Evolutionary conservation across 1,139 yeast genomes (phyloP), one percentile per base, ranked within the genome.

Genomic region (Nakaseomyces delphensis): DNA sequence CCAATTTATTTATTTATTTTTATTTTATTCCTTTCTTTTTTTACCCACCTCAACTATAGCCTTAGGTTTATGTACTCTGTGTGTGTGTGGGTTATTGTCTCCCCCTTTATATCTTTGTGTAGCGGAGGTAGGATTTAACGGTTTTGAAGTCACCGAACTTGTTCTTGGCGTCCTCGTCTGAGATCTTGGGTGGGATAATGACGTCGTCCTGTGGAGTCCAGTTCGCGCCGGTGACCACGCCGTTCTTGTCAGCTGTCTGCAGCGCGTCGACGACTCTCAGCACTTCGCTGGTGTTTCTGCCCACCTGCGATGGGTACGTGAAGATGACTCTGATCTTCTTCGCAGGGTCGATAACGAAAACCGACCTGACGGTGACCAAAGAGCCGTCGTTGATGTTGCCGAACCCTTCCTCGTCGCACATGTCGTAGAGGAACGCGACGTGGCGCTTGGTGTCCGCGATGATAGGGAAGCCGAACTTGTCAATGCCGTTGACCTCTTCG

Each of bases 361-460:
- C 95, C 15, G 91, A 80, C 70, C 96, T 83, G 63, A 86, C 82
- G 47, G 95, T 84, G 63, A 80, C 75, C 44, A 83, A 85, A 44
- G 74, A 65, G 38, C 85, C 83, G 53, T 73, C 71, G 63, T 73
- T 75, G 57, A 86, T 70, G 64, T 83, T 83, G 66, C 82, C 73
- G 69, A 83, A 82, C 45, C 89, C 95, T 55, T 79, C 84, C 66
- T 84, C 87, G 64, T 85, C 93, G 54, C 85, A 83, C 96, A 86
- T 86, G 63, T 86, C 95, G 66, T 82, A 86, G 55, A 78, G 66
- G 67, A 71, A 82, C 4, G 96, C 84, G 48, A 86, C 86, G 63
- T 84, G 78, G 64, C 85, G 80, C 52, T 76, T 75, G 46, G 77
- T 74, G 62, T 86, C 96, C 49, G 93, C 95, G 62, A 86, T 80